Base-by-base conservation (phyloP, 2,329 filamentous ascomycete genomes). In the Emericellopsis atlantica region DNA sequence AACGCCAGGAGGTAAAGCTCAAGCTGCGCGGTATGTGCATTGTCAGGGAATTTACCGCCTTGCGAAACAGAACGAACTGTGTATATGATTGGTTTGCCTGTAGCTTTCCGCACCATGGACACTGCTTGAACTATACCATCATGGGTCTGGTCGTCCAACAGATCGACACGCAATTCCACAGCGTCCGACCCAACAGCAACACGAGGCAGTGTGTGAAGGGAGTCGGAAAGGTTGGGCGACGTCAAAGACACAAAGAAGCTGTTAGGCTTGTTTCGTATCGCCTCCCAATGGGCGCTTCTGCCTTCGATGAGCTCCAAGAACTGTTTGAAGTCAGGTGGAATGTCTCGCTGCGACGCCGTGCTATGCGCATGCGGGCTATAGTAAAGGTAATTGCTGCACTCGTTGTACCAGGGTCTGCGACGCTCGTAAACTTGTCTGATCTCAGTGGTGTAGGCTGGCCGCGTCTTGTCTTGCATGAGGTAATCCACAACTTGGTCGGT, bases 211-310 rank as follows among this genome's bases (percentile, higher is more conserved):
- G 81, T 65, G 16, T 79, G 68, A 8, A 77, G 57, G 24, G 80
- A 75, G 16, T 74, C 65, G 10, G 72, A 66, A 14, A 96, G 65
- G 49, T 85, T 76, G 2, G 89, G 85, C 40, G 92, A 67, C 1
- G 92, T 96, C 37, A 98, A 65, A 8, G 89, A 89, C 18, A 96
- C 84, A 52, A 98, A 98, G 67, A 94, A 96, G 16, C 85, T 92
- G 38, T 85, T 76, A 49, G 77, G 75, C 59, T 80, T 82, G 53
- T 45, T 42, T 26, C 48, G 43, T n/a, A 62, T 46, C 5, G 47
- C 44, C n/a, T 52, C 48, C 10, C 61, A 76, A 65, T 32, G 81
- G 68, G 23, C 74, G 48, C 44, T 62, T 55, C 46, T 49, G 36
- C 54, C 51, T n/a, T 54, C 57, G 16, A 70, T 54, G 10, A 56